Evolutionary conservation across 2,329 filamentous ascomycete species (phyloP).

Genomic region (Ophidiomyces ophidiicola): DNA sequence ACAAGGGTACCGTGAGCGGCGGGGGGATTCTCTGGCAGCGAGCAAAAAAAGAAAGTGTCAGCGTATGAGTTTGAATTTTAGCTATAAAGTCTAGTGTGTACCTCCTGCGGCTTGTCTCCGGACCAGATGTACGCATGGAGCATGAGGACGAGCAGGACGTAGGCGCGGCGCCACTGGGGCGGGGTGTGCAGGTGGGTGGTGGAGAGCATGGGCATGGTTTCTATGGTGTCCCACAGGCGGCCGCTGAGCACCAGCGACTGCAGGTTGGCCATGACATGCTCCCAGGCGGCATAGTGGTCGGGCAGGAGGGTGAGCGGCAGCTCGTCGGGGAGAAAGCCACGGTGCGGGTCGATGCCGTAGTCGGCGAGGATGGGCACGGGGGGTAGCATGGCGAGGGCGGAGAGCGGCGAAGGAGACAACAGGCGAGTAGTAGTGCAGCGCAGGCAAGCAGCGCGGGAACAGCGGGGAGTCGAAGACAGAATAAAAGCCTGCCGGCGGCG

Average conservation of each 20-base stretch:
- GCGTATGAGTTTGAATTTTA: too few relatives aligned
- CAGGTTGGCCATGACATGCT: slow-evolving; percentile 70
- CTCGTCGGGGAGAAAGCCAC: slow-evolving; percentile 79
- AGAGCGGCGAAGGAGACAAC: too few relatives aligned
- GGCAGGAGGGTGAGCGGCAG: slow-evolving; percentile 68
- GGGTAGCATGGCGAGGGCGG: slow-evolving; percentile 30
- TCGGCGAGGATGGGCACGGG: slow-evolving; percentile 48
- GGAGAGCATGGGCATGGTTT: slow-evolving; percentile 70
- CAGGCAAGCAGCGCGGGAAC: not conserved
- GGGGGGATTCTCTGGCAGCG: slow-evolving; percentile 55
- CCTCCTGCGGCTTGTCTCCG: slow-evolving; percentile 58
- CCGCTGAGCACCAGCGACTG: slow-evolving; percentile 78
- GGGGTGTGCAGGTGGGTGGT: slow-evolving; percentile 70
- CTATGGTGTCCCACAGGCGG: slow-evolving; percentile 65
- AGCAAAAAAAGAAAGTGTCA: slow-evolving; percentile 3
- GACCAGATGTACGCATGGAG: slow-evolving; percentile 87
- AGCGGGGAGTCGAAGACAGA: too few relatives aligned
- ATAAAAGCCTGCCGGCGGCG: too few relatives aligned
- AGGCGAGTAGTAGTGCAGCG: too few relatives aligned
- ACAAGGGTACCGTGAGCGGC: slow-evolving; percentile 68
- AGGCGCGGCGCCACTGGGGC: slow-evolving; percentile 82
- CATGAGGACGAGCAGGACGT: slow-evolving; percentile 65
- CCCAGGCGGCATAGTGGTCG: slow-evolving; percentile 92
- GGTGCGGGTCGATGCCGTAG: slow-evolving; percentile 53
- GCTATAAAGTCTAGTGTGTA: slow-evolving; percentile 24